Evolutionary conservation across 2,329 filamentous ascomycete genomes (phyloP).

Genomic region (Periconia macrospinosa): DNA sequence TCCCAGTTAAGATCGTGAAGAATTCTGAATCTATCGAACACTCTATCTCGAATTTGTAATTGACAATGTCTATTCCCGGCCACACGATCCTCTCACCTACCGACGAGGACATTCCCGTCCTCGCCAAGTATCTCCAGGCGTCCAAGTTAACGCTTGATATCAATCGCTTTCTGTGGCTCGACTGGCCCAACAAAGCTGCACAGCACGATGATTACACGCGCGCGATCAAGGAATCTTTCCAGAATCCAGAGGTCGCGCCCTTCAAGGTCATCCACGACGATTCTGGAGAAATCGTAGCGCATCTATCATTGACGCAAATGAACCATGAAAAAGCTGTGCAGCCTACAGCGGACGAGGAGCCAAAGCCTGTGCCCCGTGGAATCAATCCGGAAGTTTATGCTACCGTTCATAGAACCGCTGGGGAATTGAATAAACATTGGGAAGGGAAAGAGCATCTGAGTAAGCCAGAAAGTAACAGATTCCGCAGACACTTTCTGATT

Average conservation of each 20-base stretch:
- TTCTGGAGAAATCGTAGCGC: background rate
- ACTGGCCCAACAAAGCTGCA: constrained; percentile 8
- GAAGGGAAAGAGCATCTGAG: too few species aligned
- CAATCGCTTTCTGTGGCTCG: constrained; percentile 8
- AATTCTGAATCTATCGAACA: too few species aligned
- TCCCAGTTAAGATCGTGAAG: too few species aligned
- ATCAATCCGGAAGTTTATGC: too few species aligned
- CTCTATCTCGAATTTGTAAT: too few species aligned
- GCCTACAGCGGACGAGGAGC: background rate
- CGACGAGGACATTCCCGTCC: constrained; percentile 1
- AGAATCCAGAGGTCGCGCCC: background rate
- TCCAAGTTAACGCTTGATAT: constrained; percentile 9
- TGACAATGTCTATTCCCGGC: background rate
- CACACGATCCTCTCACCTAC: constrained; percentile 4
- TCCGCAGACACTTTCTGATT: background rate
- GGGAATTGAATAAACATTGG: too few species aligned
- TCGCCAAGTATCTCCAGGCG: background rate
- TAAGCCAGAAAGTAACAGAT: too few species aligned
- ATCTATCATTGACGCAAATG: background rate
- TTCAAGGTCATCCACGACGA: constrained; percentile 1
- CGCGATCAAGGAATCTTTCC: background rate
- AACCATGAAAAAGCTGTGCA: background rate
- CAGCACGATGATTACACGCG: constrained; percentile 3
- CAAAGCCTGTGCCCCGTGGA: background rate
- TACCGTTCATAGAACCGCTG: too few species aligned